Percentiles rank a stretch among this genome's conserved stretches.
These are phyloP conservation scores for Rhizopogon salebrosus DNA, from an alignment of 768 basidiomycete genomes.

Conservation along the genomic window DNA sequence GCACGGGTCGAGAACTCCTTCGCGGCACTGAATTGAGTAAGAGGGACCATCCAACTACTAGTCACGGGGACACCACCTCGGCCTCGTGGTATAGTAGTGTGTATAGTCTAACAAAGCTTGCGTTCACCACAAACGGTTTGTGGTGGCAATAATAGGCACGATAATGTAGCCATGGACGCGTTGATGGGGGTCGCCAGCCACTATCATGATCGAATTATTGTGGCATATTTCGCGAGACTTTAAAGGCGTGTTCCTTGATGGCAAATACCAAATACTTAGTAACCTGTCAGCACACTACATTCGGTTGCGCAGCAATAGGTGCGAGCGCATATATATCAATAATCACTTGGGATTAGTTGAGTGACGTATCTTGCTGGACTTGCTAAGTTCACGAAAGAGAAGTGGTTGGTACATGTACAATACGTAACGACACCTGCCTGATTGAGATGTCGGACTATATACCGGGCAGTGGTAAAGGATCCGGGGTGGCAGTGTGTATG, in stretches of 20 bases:
- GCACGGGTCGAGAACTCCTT: too few species aligned
- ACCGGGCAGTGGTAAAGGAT: not conserved
- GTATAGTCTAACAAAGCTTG: not conserved
- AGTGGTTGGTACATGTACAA: not conserved
- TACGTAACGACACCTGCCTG: too few species aligned
- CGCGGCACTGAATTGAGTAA: too few species aligned
- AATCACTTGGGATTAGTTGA: not conserved
- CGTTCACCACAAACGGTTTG: not conserved
- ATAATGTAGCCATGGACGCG: not conserved
- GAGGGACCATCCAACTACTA: too few species aligned
- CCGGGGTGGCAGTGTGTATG: constrained; percentile 8
- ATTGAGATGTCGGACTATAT: not conserved
- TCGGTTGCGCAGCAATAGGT: too few species aligned
- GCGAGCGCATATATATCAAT: not conserved
- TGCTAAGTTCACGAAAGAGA: too few species aligned
- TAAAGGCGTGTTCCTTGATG: constrained; percentile 3
- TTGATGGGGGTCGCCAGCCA: not conserved
- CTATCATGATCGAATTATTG: not conserved
- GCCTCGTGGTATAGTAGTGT: not conserved
- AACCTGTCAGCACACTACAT: not conserved
- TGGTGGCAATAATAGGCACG: not conserved
- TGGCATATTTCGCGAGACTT: not conserved
- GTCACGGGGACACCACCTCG: not conserved
- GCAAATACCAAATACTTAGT: not conserved
- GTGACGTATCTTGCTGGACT: not conserved